These are phyloP conservation scores for Diaporthe humulicola DNA, from an alignment of 2,329 filamentous ascomycete genomes.

Conservation along the genomic window DNA sequence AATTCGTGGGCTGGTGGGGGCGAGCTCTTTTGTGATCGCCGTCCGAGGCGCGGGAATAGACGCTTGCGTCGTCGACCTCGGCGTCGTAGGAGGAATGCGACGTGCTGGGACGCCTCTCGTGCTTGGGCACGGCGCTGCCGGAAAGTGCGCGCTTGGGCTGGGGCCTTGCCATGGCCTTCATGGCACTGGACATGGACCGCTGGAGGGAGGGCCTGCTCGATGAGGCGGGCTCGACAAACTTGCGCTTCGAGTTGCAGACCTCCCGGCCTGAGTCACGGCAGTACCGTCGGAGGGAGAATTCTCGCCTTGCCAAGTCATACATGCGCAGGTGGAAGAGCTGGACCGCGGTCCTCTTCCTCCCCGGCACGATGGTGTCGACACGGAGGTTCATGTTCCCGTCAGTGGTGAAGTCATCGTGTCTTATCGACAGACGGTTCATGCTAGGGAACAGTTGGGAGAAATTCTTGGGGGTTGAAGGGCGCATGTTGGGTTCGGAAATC, in stretches of 20 bases:
- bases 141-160: slow-evolving; percentile 54
- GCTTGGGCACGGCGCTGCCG: slow-evolving; percentile 47
- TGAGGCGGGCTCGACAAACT: slow-evolving; percentile 71
- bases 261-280: slow-evolving; percentile 93
- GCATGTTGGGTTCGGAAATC: slow-evolving; percentile 73
- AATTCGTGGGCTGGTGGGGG: slow-evolving; percentile 74
- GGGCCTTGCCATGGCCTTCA: slow-evolving; percentile 56
- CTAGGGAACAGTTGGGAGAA: slow-evolving; percentile 92
- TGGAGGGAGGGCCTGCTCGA: slow-evolving; percentile 56
- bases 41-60: slow-evolving; percentile 47
- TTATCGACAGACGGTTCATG: slow-evolving; percentile 81
- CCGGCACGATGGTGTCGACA: slow-evolving; percentile 81
- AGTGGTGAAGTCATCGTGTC: slow-evolving; percentile 88
- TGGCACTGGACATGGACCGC: slow-evolving; percentile 62
- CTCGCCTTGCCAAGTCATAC: slow-evolving; percentile 87
- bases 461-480: slow-evolving; percentile 83
- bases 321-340: slow-evolving; percentile 94
- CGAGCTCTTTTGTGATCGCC: slow-evolving; percentile 43
- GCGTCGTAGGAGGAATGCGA: slow-evolving; percentile 51
- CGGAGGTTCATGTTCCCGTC: slow-evolving; percentile 98
- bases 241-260: slow-evolving; percentile 86
- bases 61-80: slow-evolving; percentile 49
- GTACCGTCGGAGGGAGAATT: slow-evolving; percentile 93
- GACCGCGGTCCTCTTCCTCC: slow-evolving; percentile 75
- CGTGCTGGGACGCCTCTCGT: slow-evolving; percentile 50